Evolutionary conservation across 495 filamentous ascomycete genomes (phyloP).

Genomic region (Beverwykella pulmonaria): DNA sequence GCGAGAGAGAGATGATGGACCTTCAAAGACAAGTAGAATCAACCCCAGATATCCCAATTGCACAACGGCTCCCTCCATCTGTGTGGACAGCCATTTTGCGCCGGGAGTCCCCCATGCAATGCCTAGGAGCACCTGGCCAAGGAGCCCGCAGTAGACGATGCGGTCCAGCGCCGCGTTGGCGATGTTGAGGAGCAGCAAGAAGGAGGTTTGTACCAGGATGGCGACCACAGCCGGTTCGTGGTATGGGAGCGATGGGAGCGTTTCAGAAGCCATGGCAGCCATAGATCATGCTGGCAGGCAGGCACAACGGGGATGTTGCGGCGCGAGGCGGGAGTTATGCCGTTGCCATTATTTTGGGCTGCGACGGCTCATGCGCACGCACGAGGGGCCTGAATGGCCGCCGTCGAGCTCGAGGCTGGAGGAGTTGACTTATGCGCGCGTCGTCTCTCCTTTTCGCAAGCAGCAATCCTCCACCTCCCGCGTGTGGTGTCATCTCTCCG

Average conservation of each 20-base stretch:
- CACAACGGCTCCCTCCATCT: slow-evolving; percentile 60
- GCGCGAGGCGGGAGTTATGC: not conserved
- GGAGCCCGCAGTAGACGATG: slow-evolving; percentile 68
- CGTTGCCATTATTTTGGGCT: not conserved
- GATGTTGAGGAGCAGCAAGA: slow-evolving; percentile 67
- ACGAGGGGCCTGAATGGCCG: not conserved
- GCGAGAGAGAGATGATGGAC: slow-evolving; percentile 39
- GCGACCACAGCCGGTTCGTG: slow-evolving; percentile 61
- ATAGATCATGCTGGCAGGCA: slow-evolving; percentile 10
- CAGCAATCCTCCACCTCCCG: too few relatives aligned
- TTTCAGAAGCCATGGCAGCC: slow-evolving; percentile 1
- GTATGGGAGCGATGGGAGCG: slow-evolving; percentile 47
- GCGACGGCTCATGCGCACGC: slow-evolving; percentile 4
- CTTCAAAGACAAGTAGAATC: slow-evolving; percentile 74
- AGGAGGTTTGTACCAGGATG: slow-evolving; percentile 64
- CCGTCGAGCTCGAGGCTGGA: not conserved
- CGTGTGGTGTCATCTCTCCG: not conserved
- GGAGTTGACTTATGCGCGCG: not conserved
- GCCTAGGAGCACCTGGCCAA: slow-evolving; percentile 75
- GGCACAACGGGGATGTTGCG: slow-evolving; percentile 2
- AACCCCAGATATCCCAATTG: slow-evolving; percentile 77
- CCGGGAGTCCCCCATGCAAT: slow-evolving; percentile 68
- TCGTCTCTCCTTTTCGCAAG: too few relatives aligned
- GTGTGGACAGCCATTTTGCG: slow-evolving; percentile 54
- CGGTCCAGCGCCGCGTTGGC: slow-evolving; percentile 61